Conservation (phyloP, 495 filamentous ascomycete species). For the Neurospora sp. region DNA sequence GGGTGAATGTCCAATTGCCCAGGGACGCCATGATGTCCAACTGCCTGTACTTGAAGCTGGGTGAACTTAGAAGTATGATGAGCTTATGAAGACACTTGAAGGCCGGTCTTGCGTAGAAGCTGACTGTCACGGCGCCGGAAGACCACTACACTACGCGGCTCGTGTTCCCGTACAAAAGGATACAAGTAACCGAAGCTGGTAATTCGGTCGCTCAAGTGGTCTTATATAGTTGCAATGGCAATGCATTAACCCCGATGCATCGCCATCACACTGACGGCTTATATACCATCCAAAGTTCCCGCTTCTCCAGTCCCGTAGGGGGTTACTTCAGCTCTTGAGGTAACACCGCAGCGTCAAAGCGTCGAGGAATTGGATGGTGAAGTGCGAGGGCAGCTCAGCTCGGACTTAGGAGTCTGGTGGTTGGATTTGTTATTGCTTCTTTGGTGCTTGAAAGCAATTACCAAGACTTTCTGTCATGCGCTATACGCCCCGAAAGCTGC, state of each 20-base stretch:
- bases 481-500: not conserved
- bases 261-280: too few relatives aligned
- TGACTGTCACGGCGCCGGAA: too few relatives aligned
- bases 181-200: too few relatives aligned
- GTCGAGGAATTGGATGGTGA: not conserved
- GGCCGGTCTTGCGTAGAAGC: not conserved
- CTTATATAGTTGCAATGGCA: too few relatives aligned
- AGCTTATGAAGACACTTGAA: not conserved
- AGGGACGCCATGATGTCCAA: conserved; percentile 1
- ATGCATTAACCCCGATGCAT: too few relatives aligned
- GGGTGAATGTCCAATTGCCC: conserved; percentile 9
- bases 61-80: not conserved
- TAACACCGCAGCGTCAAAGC: not conserved
- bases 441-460: not conserved
- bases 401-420: not conserved
- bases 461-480: not conserved
- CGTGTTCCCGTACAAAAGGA: too few relatives aligned
- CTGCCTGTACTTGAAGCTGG: not conserved
- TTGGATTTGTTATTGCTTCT: not conserved
- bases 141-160: too few relatives aligned
- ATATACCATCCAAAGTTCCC: not conserved
- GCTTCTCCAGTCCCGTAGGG: not conserved
- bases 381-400: not conserved
- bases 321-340: not conserved
- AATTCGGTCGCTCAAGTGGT: too few relatives aligned